phyloP scores from a whole-genome alignment of 106 monocot species.

The Triglochin maritima region DNA sequence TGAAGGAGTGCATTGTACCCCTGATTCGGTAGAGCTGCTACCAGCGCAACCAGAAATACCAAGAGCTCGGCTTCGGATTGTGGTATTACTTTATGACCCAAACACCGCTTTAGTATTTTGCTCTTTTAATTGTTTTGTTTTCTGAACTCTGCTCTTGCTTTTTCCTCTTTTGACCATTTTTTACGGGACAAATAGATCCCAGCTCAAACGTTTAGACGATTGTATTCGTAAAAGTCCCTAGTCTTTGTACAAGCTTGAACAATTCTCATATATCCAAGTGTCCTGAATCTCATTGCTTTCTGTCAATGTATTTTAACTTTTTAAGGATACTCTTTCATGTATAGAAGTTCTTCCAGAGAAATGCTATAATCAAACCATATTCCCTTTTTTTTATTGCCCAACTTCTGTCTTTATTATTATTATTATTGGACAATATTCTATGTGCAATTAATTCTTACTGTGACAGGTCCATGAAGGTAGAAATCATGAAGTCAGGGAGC shows the following conservation, averaged over 20 bases:
- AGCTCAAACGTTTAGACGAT: not conserved
- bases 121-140: not conserved
- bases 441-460: not conserved
- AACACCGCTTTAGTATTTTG: too few species aligned
- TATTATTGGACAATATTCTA: not conserved
- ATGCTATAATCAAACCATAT: not conserved
- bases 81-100: conserved; percentile 30
- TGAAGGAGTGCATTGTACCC: conserved; percentile 71
- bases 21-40: conserved; percentile 79
- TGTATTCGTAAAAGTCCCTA: not conserved
- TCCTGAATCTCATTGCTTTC: not conserved
- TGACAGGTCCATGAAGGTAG: conserved; percentile 87
- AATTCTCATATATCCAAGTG: not conserved
- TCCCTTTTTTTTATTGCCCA: not conserved
- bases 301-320: not conserved
- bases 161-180: not conserved
- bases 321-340: too few species aligned
- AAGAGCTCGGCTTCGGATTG: conserved; percentile 66
- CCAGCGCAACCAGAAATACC: conserved; percentile 46
- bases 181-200: not conserved
- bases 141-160: not conserved
- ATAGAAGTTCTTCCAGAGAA: not conserved
- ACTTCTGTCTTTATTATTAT: not conserved
- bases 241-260: not conserved
- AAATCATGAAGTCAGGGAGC: conserved; percentile 92